A percentile compares a stretch with the other conserved stretches of the same genome.
These are phyloP conservation scores for Eruca vesicaria DNA, from an alignment of 441 rosid species.

Conservation along the genomic window DNA sequence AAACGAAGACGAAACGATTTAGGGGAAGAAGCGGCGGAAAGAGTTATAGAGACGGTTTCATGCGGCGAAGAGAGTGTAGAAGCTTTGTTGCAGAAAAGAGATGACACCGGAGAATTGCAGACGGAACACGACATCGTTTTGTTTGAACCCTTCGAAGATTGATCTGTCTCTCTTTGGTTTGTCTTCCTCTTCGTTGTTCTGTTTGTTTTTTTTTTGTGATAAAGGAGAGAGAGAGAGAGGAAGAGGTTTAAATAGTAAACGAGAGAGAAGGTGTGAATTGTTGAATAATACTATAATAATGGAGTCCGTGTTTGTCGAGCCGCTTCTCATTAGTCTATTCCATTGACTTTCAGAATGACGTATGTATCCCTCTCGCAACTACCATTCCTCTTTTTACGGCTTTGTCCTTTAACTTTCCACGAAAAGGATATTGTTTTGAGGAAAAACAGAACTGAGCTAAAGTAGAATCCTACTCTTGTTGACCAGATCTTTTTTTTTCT, in stretches of 20 bases:
- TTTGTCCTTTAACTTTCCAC: neutral
- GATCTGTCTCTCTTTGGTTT: neutral
- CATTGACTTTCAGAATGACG: slow-evolving; percentile 19
- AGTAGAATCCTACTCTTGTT: neutral
- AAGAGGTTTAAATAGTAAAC: slow-evolving; percentile 10
- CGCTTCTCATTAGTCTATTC: slow-evolving; percentile 1
- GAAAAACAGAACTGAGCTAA: neutral
- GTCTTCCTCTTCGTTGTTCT: neutral
- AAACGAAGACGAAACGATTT: slow-evolving; percentile 47
- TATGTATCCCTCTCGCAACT: neutral
- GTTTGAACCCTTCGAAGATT: neutral
- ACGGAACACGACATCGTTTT: slow-evolving; percentile 63
- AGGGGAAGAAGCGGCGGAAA: slow-evolving; percentile 41
- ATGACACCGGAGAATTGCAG: slow-evolving; percentile 66
- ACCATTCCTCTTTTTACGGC: neutral
- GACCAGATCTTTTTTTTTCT: neutral
- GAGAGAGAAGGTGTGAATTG: neutral
- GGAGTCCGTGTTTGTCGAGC: slow-evolving; percentile 29
- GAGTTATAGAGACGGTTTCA: slow-evolving; percentile 41
- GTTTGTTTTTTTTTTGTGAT: neutral
- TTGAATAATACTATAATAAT: neutral
- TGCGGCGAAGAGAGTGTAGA: slow-evolving; percentile 40
- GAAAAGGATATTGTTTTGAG: neutral
- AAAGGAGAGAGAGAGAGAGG: neutral
- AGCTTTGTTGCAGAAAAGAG: slow-evolving; percentile 58